Evolutionary conservation across 768 basidiomycete species (phyloP).

Genomic region (Suillus cothurnatus): DNA sequence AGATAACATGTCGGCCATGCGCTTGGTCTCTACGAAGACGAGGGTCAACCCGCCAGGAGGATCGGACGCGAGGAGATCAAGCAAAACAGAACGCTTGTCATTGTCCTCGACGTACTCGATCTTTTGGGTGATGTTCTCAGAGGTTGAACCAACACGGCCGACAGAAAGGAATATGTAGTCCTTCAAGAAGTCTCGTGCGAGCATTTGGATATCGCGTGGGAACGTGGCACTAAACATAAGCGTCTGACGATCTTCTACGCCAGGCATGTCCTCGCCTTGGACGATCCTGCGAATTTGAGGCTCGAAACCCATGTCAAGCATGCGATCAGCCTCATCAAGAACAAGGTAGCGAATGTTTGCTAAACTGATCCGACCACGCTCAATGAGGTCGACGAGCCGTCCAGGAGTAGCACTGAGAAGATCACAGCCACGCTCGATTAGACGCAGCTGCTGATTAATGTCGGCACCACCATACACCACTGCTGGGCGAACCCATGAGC

Average conservation of each 20-base stretch:
- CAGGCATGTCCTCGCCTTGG: constrained; percentile 99
- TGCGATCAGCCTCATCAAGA: constrained; percentile 98
- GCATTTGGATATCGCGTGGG: constrained; percentile 97
- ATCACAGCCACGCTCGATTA: constrained; percentile 96
- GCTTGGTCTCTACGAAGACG: constrained; percentile 98
- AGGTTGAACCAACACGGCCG: constrained; percentile 96
- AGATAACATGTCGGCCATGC: constrained; percentile 98
- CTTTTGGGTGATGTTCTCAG: constrained; percentile 99
- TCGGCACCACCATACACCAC: constrained; percentile 99
- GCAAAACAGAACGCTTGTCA: constrained; percentile 95
- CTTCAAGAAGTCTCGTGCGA: constrained; percentile 94
- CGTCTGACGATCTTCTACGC: constrained; percentile 86
- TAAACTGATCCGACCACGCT: constrained; percentile 95
- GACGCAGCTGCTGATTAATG: constrained; percentile 92
- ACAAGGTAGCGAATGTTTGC: constrained; percentile 98
- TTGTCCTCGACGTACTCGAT: constrained; percentile 97
- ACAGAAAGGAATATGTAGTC: constrained; percentile 99
- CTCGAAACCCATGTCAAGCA: constrained; percentile 99
- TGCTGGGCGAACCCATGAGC: constrained; percentile 98
- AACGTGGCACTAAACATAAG: constrained; percentile 99
- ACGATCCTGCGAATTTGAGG: constrained; percentile 98
- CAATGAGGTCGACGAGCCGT: constrained; percentile 97
- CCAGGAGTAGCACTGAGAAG: constrained; percentile 96
- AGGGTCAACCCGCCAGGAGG: constrained; percentile 75
- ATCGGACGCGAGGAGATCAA: constrained; percentile 90